Evolutionary conservation across 2,329 filamentous ascomycete genomes (phyloP).

Genomic region (Scleromitrula shiraiana): DNA sequence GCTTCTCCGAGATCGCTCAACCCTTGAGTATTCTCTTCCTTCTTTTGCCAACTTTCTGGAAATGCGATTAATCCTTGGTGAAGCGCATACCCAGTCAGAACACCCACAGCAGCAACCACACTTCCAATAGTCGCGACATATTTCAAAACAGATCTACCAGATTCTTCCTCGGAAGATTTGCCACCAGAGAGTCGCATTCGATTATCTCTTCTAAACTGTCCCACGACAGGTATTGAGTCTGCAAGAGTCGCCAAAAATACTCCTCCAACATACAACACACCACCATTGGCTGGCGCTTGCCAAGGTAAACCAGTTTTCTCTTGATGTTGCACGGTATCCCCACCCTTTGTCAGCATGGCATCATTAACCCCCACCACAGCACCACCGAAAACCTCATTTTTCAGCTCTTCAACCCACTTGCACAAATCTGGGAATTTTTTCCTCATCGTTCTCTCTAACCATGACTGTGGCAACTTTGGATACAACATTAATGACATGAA

Average conservation of each 20-base stretch:
- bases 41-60: constrained; percentile 6
- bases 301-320: constrained; percentile 25
- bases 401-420: constrained; percentile 36
- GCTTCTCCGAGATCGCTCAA: constrained; percentile 24
- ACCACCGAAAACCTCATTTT: constrained; percentile 33
- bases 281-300: constrained; percentile 24
- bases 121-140: constrained; percentile 20
- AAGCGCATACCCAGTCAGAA: constrained; percentile 28
- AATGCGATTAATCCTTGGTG: constrained; percentile 28
- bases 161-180: constrained; percentile 17
- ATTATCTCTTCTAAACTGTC: constrained; percentile 23
- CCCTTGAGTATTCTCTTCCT: constrained; percentile 9
- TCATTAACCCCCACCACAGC: constrained; percentile 22
- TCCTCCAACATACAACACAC: constrained; percentile 21
- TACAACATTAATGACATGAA: constrained; percentile 69
- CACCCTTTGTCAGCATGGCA: constrained; percentile 19
- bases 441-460: constrained; percentile 50
- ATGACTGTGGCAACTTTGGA: constrained; percentile 52
- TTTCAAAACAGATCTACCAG: constrained; percentile 17
- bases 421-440: constrained; percentile 39
- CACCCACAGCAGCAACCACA: constrained; percentile 24
- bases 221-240: constrained; percentile 26
- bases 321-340: constrained; percentile 11
- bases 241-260: constrained; percentile 23
- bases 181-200: constrained; percentile 20